These are phyloP conservation scores for Helenozyma rhizophorensis DNA, from an alignment of 805 yeast genomes.

Conservation along the genomic window DNA sequence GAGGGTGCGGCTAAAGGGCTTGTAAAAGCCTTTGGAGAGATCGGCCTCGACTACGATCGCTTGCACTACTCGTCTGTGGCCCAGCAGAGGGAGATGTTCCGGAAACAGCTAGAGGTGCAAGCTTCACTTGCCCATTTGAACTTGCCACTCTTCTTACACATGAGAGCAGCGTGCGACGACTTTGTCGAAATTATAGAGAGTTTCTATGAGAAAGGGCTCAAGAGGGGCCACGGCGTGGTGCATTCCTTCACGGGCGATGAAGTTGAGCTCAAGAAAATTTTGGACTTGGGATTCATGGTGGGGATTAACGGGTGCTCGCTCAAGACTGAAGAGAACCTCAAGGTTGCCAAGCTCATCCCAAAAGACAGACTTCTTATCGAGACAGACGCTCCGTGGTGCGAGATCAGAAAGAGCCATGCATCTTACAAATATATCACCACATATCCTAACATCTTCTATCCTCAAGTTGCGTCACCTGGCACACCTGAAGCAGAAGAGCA, in stretches of 20 bases:
- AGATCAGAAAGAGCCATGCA: constrained; percentile 78
- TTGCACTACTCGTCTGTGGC: constrained; percentile 67
- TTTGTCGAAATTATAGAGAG: constrained; percentile 63
- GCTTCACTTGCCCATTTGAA: constrained; percentile 36
- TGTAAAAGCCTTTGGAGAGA: constrained; percentile 88
- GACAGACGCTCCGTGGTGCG: constrained; percentile 99
- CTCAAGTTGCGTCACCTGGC: constrained; percentile 20
- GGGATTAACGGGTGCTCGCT: constrained; percentile 94
- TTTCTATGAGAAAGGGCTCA: constrained; percentile 44
- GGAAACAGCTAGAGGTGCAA: constrained; percentile 66
- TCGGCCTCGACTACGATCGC: constrained; percentile 93
- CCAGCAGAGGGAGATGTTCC: constrained; percentile 65
- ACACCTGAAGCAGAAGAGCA: neutral
- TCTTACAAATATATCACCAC: constrained; percentile 53
- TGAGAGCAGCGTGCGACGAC: constrained; percentile 82
- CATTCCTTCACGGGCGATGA: constrained; percentile 90
- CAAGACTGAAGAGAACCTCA: constrained; percentile 68
- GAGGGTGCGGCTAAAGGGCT: constrained; percentile 45
- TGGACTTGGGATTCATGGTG: constrained; percentile 60
- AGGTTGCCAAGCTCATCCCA: constrained; percentile 67
- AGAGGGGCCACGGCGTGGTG: constrained; percentile 67
- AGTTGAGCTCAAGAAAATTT: constrained; percentile 55
- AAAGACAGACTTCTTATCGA: constrained; percentile 70
- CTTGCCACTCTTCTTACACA: constrained; percentile 84
- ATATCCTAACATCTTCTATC: constrained; percentile 57